phyloP scores from a whole-genome alignment of 2,329 filamentous ascomycete species.

The Cordyceps javanica region DNA sequence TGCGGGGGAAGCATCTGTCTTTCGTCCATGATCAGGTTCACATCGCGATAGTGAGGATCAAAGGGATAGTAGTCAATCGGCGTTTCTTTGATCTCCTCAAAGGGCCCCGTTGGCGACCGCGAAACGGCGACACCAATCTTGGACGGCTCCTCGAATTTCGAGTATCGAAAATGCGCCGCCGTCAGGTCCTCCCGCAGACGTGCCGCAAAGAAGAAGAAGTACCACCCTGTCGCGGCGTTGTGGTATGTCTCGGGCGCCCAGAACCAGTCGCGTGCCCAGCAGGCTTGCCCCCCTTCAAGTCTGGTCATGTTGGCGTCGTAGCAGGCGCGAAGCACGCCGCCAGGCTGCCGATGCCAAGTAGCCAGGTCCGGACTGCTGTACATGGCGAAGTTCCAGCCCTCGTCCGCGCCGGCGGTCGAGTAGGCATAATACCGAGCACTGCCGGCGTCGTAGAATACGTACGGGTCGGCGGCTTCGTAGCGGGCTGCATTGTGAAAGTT shows the following conservation, averaged over 20 bases:
- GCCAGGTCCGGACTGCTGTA: slow-evolving; percentile 31
- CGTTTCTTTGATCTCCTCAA: slow-evolving; percentile 25
- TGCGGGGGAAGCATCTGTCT: slow-evolving; percentile 28
- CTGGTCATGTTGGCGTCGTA: slow-evolving; percentile 20
- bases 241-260: slow-evolving; percentile 32
- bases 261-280: slow-evolving; percentile 31
- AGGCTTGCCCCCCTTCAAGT: slow-evolving; percentile 25
- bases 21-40: slow-evolving; percentile 32
- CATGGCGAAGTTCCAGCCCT: slow-evolving; percentile 27
- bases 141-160: slow-evolving; percentile 29
- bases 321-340: slow-evolving; percentile 28
- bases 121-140: slow-evolving; percentile 31
- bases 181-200: slow-evolving; percentile 27
- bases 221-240: slow-evolving; percentile 30
- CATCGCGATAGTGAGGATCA: slow-evolving; percentile 29
- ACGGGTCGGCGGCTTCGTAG: slow-evolving; percentile 27
- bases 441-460: slow-evolving; percentile 26
- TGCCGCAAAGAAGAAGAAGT: slow-evolving; percentile 31
- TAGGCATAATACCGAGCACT: slow-evolving; percentile 29
- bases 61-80: slow-evolving; percentile 30
- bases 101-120: slow-evolving; percentile 27
- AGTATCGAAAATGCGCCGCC: slow-evolving; percentile 28
- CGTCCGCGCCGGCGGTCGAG: slow-evolving; percentile 29
- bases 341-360: slow-evolving; percentile 28
- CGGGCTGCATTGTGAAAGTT: slow-evolving; percentile 29